phyloP scores from a whole-genome alignment of 2,329 filamentous ascomycete genomes.

The Colletotrichum orchidophilum region DNA sequence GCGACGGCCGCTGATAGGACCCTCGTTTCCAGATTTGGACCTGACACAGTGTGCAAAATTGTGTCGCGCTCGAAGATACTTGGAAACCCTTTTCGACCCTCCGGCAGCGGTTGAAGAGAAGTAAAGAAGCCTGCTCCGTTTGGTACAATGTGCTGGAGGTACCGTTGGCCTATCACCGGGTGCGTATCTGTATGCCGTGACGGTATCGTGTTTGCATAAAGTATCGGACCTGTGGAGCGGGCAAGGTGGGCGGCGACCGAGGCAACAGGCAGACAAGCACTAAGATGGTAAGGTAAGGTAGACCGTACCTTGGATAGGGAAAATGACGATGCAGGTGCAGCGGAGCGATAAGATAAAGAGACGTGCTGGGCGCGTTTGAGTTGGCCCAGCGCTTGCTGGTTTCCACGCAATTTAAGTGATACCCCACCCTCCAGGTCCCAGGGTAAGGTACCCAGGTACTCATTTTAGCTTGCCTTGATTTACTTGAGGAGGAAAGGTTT shows the following conservation, averaged over 20 bases:
- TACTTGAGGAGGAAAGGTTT: no score
- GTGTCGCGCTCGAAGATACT: background rate
- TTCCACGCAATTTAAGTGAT: background rate
- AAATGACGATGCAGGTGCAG: conserved; percentile 14
- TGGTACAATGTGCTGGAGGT: background rate
- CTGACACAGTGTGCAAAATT: background rate
- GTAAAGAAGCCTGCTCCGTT: background rate
- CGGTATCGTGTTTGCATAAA: background rate
- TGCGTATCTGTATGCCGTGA: conserved; percentile 4
- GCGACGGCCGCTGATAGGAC: background rate
- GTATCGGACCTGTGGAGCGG: conserved; percentile 25
- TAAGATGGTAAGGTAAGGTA: background rate
- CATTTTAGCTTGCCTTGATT: no score
- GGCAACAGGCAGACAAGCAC: conserved; percentile 26
- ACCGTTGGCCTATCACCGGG: conserved; percentile 18
- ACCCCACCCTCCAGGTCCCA: background rate
- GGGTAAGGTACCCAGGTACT: background rate
- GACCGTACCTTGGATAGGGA: no score
- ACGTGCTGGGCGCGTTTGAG: background rate
- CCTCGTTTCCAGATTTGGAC: background rate
- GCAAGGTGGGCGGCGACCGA: conserved; percentile 13
- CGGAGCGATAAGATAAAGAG: conserved; percentile 29
- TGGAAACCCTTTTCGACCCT: background rate
- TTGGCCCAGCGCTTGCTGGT: background rate
- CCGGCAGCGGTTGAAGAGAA: background rate